Conservation (phyloP, 2,329 filamentous ascomycete genomes). For the Diplodia seriata region DNA sequence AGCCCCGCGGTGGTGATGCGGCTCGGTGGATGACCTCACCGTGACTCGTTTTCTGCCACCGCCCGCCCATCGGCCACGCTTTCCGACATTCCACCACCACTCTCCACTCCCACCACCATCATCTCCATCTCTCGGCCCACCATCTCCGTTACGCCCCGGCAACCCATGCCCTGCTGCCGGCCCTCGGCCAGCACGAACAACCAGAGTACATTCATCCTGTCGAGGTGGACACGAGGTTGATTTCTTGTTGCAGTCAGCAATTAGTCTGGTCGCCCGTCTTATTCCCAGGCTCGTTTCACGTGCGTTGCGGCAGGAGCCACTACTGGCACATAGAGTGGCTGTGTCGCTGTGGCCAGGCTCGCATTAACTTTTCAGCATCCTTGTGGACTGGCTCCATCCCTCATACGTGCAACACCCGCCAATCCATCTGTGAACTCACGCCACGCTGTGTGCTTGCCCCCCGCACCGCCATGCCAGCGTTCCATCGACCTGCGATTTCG, state of each 20-base stretch:
- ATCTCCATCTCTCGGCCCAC: background rate
- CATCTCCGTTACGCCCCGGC: background rate
- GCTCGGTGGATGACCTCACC: conserved; percentile 3
- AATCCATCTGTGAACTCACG: no score
- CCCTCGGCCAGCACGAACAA: background rate
- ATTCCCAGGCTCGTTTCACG: no score
- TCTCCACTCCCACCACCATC: background rate
- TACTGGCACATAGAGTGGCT: no score
- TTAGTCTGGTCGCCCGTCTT: no score
- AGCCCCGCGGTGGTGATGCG: background rate
- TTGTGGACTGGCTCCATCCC: background rate
- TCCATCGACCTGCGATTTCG: background rate
- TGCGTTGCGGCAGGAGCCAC: no score
- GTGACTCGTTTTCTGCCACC: conserved; percentile 13
- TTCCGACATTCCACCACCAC: background rate
- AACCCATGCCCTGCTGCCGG: background rate
- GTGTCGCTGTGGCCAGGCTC: no score
- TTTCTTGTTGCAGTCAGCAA: no score
- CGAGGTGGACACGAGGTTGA: no score
- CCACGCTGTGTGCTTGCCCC: background rate
- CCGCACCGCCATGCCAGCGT: background rate
- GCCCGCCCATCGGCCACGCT: conserved; percentile 8
- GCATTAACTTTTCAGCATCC: no score
- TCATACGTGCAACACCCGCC: background rate
- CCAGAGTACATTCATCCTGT: background rate